phyloP scores from a whole-genome alignment of 1,284 basidiomycete genomes.

The Rhodotorula sp. region DNA sequence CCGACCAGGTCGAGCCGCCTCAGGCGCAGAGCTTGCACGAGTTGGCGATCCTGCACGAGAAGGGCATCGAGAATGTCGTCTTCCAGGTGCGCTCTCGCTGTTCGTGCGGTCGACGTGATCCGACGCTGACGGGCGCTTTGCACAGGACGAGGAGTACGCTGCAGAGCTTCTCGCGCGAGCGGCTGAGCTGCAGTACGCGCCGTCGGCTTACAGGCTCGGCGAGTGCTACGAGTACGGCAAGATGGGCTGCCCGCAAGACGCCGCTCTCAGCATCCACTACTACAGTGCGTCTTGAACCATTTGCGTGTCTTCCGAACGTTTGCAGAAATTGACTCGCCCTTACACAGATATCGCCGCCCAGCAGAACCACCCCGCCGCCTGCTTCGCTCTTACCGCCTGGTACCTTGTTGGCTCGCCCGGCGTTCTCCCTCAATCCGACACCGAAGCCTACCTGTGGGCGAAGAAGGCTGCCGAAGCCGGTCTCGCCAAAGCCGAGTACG shows the following conservation, averaged over 20 bases:
- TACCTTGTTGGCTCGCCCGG: constrained; percentile 97
- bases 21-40: constrained; percentile 83
- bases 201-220: constrained; percentile 90
- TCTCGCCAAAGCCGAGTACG: constrained; percentile 91
- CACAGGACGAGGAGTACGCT: constrained; percentile 80
- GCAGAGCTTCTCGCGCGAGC: constrained; percentile 92
- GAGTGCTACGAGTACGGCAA: constrained; percentile 99
- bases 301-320: background rate
- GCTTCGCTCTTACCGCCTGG: constrained; percentile 97
- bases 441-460: constrained; percentile 95
- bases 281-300: constrained; percentile 65
- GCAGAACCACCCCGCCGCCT: constrained; percentile 93
- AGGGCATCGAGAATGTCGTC: constrained; percentile 92
- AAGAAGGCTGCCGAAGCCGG: constrained; percentile 90
- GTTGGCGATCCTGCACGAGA: constrained; percentile 89
- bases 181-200: constrained; percentile 91
- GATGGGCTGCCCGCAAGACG: constrained; percentile 97
- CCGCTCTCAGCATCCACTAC: constrained; percentile 96
- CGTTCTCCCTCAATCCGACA: constrained; percentile 95
- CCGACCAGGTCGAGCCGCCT: constrained; percentile 48
- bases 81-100: constrained; percentile 59
- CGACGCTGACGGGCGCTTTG: background rate
- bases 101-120: no score
- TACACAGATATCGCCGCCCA: constrained; percentile 88
- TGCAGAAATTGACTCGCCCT: constrained; percentile 12